Evolutionary conservation across 1,139 yeast genomes (phyloP).

Genomic region (Geotrichum aggregatum): DNA sequence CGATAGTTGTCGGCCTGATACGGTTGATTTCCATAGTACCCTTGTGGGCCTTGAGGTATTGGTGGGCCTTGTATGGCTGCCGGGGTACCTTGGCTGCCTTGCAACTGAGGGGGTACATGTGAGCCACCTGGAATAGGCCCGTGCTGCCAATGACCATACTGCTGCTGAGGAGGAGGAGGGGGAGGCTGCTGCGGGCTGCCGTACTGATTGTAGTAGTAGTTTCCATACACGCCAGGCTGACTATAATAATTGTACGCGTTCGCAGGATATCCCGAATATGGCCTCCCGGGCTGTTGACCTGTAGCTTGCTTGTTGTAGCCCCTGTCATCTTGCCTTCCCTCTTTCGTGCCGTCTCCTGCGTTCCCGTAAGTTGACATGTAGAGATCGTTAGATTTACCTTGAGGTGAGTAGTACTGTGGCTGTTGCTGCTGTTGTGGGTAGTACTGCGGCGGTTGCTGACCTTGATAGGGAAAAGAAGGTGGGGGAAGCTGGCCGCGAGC

Average conservation of each 20-base stretch:
- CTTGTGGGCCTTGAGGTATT: not conserved
- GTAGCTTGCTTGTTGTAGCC: not conserved
- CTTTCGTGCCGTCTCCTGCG: constrained; percentile 12
- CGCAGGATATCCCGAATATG: not conserved
- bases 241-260: constrained; percentile 5
- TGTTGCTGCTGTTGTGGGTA: not conserved
- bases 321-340: not conserved
- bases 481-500: not conserved
- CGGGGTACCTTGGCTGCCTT: not conserved
- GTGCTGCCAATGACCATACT: constrained; percentile 1
- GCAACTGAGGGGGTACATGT: not conserved
- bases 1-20: not conserved
- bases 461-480: not conserved
- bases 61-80: not conserved
- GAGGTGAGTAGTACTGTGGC: not conserved
- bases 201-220: constrained; percentile 3
- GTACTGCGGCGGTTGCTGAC: not conserved
- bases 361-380: constrained; percentile 12
- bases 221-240: not conserved
- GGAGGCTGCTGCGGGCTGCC: not conserved
- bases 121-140: no score
- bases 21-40: constrained; percentile 1
- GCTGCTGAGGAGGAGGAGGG: not conserved
- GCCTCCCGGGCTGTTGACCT: not conserved
- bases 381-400: constrained; percentile 5